phyloP scores from a whole-genome alignment of 495 filamentous ascomycete genomes.

The Penicillium canariense region DNA sequence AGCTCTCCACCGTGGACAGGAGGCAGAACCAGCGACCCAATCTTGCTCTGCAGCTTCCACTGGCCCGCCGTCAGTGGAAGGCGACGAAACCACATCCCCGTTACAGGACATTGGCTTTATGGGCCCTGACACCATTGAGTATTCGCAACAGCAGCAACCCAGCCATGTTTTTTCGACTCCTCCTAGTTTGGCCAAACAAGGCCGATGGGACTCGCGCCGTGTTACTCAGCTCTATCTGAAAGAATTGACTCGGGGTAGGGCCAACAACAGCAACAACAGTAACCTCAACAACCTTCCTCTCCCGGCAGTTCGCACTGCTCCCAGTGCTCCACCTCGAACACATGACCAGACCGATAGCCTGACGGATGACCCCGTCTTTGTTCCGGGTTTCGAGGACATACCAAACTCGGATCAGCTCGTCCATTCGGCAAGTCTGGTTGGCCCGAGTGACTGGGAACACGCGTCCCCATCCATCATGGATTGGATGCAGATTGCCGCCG shows the following conservation, averaged over 20 bases:
- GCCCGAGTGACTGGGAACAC: constrained; percentile 52
- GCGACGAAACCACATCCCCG: constrained; percentile 15
- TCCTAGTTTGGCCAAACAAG: constrained; percentile 49
- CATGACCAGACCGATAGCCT: constrained; percentile 28
- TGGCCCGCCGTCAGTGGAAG: constrained; percentile 27
- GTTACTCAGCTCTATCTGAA: constrained; percentile 54
- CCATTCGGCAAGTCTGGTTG: constrained; percentile 44
- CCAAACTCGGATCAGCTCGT: constrained; percentile 19
- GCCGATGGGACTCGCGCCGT: constrained; percentile 53
- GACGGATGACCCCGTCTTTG: constrained; percentile 38
- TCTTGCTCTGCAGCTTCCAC: constrained; percentile 37
- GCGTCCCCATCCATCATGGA: constrained; percentile 56
- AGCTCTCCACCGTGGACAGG: constrained; percentile 18
- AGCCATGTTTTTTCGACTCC: constrained; percentile 23
- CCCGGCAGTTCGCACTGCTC: constrained; percentile 13
- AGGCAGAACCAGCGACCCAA: constrained; percentile 28
- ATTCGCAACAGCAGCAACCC: neutral
- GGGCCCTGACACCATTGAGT: constrained; percentile 19
- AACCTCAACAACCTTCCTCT: neutral
- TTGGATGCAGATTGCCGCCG: constrained; percentile 51
- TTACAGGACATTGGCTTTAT: constrained; percentile 22
- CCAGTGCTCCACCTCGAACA: constrained; percentile 16
- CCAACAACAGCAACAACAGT: constrained; percentile 7
- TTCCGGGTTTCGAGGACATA: constrained; percentile 27
- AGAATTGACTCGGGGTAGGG: constrained; percentile 43